Base-by-base conservation (phyloP, 129 eudicot species). In the Logfia minima region DNA sequence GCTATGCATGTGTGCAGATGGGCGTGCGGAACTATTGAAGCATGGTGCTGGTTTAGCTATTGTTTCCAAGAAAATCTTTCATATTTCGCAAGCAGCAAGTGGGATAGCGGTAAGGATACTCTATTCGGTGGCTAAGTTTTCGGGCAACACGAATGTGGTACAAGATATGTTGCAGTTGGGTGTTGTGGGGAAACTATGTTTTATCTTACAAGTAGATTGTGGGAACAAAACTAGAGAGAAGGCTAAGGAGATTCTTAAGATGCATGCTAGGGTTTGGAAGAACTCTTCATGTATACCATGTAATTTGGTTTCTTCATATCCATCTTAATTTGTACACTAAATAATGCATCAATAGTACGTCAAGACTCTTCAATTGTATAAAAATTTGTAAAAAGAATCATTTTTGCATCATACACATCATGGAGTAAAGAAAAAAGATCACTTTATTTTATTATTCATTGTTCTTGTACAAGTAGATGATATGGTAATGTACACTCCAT, bases 131-230 rank as follows among this genome's bases (percentile, higher is more conserved):
- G 76, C 86, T 0, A 87, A 75, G 70, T 90, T 68, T 22, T 86
- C 88, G 1, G 92, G 83, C 0, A 85, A 64, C 8, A 17, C 77
- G 18, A 78, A 45, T 68, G 90, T 87, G 63, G 18, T 87, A 37
- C 88, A 83, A 21, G 96, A 90, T 72, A 90, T 90, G 96, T 24
- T 87, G 88, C 85, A 87, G 76, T 3, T 90, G 11, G 96, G 96
- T 14, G 87, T 90, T 79, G 96, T 83, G 75, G 75, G 86, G 22
- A 90, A 90, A 74, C 79, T 90, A 59, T 83, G 85, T 23, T 62
- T 85, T 63, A 76, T 90, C 68, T 64, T 84, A 37, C 92, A 90
- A 68, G 86, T 86, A 14, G 86, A 84, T 29, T 73, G 88, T 77
- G 92, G 88, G 14, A 74, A 56, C 23, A 90, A 87, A 75, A 85